phyloP scores from a whole-genome alignment of 1,139 yeast genomes.

The Pichia sp. region DNA sequence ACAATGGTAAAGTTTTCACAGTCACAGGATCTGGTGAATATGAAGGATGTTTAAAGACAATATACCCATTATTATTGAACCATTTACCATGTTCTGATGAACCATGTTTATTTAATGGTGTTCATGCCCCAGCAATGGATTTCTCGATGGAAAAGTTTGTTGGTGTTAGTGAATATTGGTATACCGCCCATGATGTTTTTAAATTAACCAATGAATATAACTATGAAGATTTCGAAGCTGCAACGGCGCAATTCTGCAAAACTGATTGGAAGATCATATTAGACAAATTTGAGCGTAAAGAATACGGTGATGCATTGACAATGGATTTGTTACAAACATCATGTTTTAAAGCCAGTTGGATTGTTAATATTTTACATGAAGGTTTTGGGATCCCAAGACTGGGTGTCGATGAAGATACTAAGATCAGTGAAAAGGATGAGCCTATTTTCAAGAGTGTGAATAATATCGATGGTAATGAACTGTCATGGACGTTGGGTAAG shows the following conservation, averaged over 20 bases:
- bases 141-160: constrained; percentile 70
- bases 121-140: constrained; percentile 73
- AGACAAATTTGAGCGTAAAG: constrained; percentile 49
- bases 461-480: constrained; percentile 61
- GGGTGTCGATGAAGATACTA: constrained; percentile 44
- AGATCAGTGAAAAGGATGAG: constrained; percentile 22
- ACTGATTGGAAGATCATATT: constrained; percentile 58
- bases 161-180: constrained; percentile 85
- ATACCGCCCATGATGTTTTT: constrained; percentile 79
- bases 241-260: constrained; percentile 64
- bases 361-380: constrained; percentile 70
- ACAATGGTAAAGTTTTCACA: constrained; percentile 45
- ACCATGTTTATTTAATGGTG: constrained; percentile 80
- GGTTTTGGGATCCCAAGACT: constrained; percentile 73
- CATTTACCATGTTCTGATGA: constrained; percentile 70
- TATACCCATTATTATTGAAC: constrained; percentile 69
- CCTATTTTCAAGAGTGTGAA: constrained; percentile 61
- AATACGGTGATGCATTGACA: constrained; percentile 47
- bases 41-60: constrained; percentile 61
- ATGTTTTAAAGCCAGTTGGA: constrained; percentile 85
- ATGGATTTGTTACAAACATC: constrained; percentile 55
- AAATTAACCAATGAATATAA: constrained; percentile 77
- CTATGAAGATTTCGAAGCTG: constrained; percentile 55
- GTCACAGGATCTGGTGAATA: constrained; percentile 68
- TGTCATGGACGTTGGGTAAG: constrained; percentile 86